phyloP scores from a whole-genome alignment of 306 rosid species.

The Biancaea sappan region DNA sequence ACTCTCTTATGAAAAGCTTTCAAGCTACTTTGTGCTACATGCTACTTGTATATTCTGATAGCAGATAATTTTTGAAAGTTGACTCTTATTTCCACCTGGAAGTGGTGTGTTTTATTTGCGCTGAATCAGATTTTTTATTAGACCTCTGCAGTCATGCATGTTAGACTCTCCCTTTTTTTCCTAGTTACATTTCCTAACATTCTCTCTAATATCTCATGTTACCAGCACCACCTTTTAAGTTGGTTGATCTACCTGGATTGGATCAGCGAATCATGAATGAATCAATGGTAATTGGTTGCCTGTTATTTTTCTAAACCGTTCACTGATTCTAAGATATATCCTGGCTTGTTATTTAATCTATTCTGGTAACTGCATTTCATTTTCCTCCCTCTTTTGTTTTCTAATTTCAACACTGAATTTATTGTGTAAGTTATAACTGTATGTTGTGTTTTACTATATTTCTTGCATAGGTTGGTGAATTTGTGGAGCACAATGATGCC shows the following conservation, averaged over 20 bases:
- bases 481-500: conserved; percentile 92
- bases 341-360: background rate
- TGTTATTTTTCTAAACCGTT: conserved; percentile 21
- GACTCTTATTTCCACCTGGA: background rate
- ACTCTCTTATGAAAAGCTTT: conserved; percentile 8
- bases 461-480: conserved; percentile 77
- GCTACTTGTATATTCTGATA: background rate
- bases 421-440: conserved; percentile 13
- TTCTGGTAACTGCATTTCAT: background rate
- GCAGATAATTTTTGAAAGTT: background rate
- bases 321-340: background rate
- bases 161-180: conserved; percentile 11
- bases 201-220: conserved; percentile 33
- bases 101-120: background rate
- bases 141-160: conserved; percentile 3
- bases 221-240: conserved; percentile 90
- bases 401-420: background rate
- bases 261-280: conserved; percentile 90
- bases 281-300: conserved; percentile 63
- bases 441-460: conserved; percentile 31
- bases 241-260: conserved; percentile 94
- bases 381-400: background rate
- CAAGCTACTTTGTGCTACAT: conserved; percentile 13
- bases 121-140: conserved; percentile 24
- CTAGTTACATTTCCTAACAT: conserved; percentile 18